Conservation (phyloP, 2,329 filamentous ascomycete genomes). For the Talaromyces sp. region DNA sequence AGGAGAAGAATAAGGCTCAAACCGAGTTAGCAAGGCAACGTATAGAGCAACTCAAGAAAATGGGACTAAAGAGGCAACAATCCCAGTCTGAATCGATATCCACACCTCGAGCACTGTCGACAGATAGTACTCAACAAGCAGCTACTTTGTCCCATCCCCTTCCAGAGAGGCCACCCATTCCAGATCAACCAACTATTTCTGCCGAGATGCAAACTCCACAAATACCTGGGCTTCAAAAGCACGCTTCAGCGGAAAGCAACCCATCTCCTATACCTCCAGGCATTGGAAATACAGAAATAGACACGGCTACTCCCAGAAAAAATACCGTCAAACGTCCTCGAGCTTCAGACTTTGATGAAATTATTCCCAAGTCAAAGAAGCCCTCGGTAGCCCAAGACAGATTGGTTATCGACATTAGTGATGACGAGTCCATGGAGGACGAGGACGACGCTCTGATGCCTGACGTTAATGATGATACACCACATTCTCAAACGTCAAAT, state of each 20-base stretch:
- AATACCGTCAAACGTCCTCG: conserved; percentile 55
- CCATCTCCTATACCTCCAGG: background rate
- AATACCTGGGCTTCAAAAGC: conserved; percentile 50
- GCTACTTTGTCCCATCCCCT: conserved; percentile 31
- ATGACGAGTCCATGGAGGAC: conserved; percentile 53
- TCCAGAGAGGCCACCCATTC: conserved; percentile 32
- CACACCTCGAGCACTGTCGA: background rate
- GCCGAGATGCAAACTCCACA: conserved; percentile 21
- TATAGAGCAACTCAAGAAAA: conserved; percentile 67
- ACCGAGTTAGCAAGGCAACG: conserved; percentile 75
- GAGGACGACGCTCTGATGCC: conserved; percentile 25
- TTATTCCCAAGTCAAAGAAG: conserved; percentile 50
- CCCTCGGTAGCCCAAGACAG: conserved; percentile 56
- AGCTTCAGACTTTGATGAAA: conserved; percentile 67
- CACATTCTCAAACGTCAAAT: background rate
- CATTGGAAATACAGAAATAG: conserved; percentile 1
- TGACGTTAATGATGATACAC: conserved; percentile 13
- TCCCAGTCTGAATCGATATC: background rate
- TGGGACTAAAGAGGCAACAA: conserved; percentile 36
- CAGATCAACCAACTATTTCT: conserved; percentile 20
- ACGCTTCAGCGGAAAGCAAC: conserved; percentile 18
- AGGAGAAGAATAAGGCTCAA: conserved; percentile 53
- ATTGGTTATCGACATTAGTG: conserved; percentile 81
- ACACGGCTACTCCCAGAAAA: conserved; percentile 3
- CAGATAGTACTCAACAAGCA: background rate